Evolutionary conservation across 2,329 filamentous ascomycete species (phyloP).

Genomic region (Calonectria leucothoes): DNA sequence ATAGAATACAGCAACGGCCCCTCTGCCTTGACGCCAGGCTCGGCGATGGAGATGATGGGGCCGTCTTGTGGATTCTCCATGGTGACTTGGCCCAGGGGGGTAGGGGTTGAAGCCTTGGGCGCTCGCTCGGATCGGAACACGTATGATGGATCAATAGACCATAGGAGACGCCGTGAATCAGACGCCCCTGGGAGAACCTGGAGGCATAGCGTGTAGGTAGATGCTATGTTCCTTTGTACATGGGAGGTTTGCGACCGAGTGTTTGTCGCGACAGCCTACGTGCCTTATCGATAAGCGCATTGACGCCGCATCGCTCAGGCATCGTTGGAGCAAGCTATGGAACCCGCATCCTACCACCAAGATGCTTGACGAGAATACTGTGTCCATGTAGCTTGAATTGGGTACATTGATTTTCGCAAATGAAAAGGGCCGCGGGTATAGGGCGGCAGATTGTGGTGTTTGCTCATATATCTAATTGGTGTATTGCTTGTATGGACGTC

Average conservation of each 20-base stretch:
- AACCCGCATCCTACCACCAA: not conserved
- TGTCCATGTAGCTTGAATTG: not conserved
- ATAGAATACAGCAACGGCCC: conserved; percentile 70
- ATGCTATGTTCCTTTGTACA: not conserved
- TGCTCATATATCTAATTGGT: not conserved
- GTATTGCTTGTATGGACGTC: not conserved
- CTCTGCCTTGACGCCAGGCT: conserved; percentile 74
- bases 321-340: not conserved
- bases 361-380: not conserved
- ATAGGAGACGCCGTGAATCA: not conserved
- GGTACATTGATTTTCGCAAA: not conserved
- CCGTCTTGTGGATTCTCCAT: conserved; percentile 47
- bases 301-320: conserved; percentile 22
- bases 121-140: conserved; percentile 2
- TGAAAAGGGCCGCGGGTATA: not conserved
- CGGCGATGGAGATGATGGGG: conserved; percentile 63
- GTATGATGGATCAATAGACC: not conserved
- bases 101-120: not conserved
- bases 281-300: conserved; percentile 33
- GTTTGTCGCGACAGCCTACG: conserved; percentile 16
- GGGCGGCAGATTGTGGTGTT: too few relatives aligned
- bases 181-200: not conserved
- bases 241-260: conserved; percentile 24
- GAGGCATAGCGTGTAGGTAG: not conserved
- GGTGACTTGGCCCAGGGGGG: not conserved